Conservation (phyloP, 148 eudicot genomes). For the Heliosperma pusillum region DNA sequence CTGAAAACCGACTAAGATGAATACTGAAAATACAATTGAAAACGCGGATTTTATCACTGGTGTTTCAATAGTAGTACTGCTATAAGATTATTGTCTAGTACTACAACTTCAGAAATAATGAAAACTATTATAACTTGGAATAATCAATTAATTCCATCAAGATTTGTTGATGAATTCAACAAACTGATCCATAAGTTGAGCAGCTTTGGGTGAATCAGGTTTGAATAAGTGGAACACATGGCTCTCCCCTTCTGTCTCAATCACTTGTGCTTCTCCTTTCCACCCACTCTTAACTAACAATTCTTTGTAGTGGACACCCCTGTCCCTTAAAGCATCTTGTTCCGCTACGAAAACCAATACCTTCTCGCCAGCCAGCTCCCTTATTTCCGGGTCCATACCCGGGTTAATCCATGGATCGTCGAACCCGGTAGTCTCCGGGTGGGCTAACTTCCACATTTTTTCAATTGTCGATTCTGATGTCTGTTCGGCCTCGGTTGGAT, state of each 20-base stretch:
- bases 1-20: no score
- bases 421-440: conserved; percentile 25
- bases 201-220: conserved; percentile 24
- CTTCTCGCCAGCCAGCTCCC: conserved; percentile 26
- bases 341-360: conserved; percentile 45
- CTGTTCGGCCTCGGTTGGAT: neutral
- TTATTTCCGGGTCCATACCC: conserved; percentile 23
- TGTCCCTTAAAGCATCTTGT: conserved; percentile 32
- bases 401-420: conserved; percentile 46
- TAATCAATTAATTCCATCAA: conserved; percentile 2
- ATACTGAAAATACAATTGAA: neutral
- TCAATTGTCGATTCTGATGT: neutral
- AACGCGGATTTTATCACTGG: no score
- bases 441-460: conserved; percentile 32
- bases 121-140: neutral
- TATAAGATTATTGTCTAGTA: neutral
- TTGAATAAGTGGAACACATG: conserved; percentile 50
- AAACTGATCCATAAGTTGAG: conserved; percentile 25
- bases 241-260: conserved; percentile 33
- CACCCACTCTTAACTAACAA: conserved; percentile 36
- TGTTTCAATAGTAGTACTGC: no score
- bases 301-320: conserved; percentile 36
- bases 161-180: conserved; percentile 27
- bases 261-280: conserved; percentile 34
- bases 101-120: neutral